phyloP scores from a whole-genome alignment of 148 eudicot species.

The Euryodendron excelsum region DNA sequence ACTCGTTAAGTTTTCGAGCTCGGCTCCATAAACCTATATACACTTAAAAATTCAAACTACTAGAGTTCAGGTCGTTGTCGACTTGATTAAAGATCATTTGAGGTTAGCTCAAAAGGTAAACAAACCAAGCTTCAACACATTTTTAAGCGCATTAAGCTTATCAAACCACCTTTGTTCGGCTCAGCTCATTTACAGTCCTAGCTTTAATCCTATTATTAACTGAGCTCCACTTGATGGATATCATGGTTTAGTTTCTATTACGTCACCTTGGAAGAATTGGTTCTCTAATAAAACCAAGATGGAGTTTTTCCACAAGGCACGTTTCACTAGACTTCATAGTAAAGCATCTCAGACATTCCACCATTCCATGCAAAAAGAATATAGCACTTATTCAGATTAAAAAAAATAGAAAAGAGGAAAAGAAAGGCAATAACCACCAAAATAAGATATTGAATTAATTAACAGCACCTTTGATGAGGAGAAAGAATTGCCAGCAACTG shows the following conservation, averaged over 20 bases:
- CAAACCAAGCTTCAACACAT: too few relatives aligned
- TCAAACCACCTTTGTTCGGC: too few relatives aligned
- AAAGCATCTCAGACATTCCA: neutral
- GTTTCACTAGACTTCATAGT: neutral
- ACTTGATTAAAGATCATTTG: too few relatives aligned
- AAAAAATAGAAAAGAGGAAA: neutral
- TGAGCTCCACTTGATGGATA: neutral
- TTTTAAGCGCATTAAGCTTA: too few relatives aligned
- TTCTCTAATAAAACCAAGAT: neutral
- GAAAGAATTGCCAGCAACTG: constrained; percentile 41
- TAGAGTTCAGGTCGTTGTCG: too few relatives aligned
- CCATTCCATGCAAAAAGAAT: neutral
- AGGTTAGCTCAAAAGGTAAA: too few relatives aligned
- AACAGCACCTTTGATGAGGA: constrained; percentile 37
- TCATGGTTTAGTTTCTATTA: neutral
- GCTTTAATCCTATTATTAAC: too few relatives aligned
- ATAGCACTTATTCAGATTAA: neutral
- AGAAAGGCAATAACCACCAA: neutral
- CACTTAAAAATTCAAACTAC: too few relatives aligned
- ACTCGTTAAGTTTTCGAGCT: too few relatives aligned
- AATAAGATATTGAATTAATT: neutral
- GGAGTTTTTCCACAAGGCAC: neutral
- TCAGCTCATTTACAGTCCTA: too few relatives aligned
- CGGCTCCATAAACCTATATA: too few relatives aligned
- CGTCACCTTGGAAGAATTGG: neutral